Evolutionary conservation across 176 grass and related monocot species (phyloP), one percentile per base, ranked within the genome.

Genomic region (Oryza nivara): DNA sequence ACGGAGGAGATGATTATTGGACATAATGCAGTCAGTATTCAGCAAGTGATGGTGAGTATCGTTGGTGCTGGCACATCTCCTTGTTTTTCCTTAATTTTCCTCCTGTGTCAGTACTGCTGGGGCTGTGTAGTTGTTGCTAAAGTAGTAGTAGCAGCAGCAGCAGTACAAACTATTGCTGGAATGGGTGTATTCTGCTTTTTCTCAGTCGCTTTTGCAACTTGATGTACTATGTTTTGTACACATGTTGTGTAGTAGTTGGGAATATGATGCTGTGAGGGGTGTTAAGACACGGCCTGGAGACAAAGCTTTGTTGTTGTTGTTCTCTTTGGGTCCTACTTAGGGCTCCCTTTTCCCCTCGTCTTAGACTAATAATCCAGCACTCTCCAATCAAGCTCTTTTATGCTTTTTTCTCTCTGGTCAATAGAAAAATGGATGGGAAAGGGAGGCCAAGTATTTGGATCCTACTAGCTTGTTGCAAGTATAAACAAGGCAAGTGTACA

Each of bases 201-300:
- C 17, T 5, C 11, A 2, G 65, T 88, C 25, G 73, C 79, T 32
- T 83, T 88, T 49, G 52, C 86, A 70, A 78, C 65, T 88, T 72
- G 73, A 40, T 49, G 79, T 82, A 82, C 86, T 88, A 77, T 82
- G 76, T 82, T 80, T 87, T 87, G 85, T 76, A 76, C 65, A 77
- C 73, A 82, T 60, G 28, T 71, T 49, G 73, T 11, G 79, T 60
- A 87, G 79, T 49, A 70, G 85, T 64, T 87, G 86, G 49, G 72
- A 61, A 69, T 75, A 87, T 76, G 65, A 87, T 87, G 72, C 72
- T 75, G 49, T 32, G 44, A 41, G 14, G 52, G 19, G 12, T 47
- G 12, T 80, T 67, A 74, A 82, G 72, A 67, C 48, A 13, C 15
- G 28, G 45, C 43, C 30, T 32, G 46, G 78, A 78, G 65, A 85